A percentile compares a stretch with the other conserved stretches of the same genome.
Evolutionary conservation across 352 stramenopile genomes (phyloP).

Genomic region (Pilasporangium apinafurcum): DNA sequence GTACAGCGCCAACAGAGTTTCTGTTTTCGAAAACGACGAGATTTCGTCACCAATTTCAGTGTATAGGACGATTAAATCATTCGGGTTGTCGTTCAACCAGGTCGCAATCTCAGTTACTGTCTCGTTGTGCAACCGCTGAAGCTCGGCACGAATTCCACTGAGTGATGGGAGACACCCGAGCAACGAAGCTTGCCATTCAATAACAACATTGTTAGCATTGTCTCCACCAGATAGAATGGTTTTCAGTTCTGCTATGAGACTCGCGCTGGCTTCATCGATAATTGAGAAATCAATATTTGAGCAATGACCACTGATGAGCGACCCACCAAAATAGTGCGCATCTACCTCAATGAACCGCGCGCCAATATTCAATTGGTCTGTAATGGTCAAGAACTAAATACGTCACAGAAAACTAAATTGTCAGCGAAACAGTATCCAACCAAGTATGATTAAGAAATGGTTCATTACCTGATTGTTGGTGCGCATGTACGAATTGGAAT

Average conservation of each 20-base stretch:
- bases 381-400: conserved; percentile 49
- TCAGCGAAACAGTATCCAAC: neutral
- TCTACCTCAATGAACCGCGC: conserved; percentile 77
- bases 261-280: conserved; percentile 36
- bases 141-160: conserved; percentile 67
- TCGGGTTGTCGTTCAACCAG: conserved; percentile 49
- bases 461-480: conserved; percentile 51
- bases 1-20: conserved; percentile 44
- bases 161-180: conserved; percentile 77
- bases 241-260: conserved; percentile 23
- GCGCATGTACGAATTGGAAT: conserved; percentile 46
- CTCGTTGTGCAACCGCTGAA: conserved; percentile 41
- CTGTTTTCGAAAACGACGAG: conserved; percentile 25
- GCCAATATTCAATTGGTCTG: conserved; percentile 74
- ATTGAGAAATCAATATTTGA: conserved; percentile 50
- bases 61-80: conserved; percentile 51
- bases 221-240: conserved; percentile 27
- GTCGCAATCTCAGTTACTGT: conserved; percentile 47
- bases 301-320: conserved; percentile 75
- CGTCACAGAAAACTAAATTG: neutral
- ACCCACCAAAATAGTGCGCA: conserved; percentile 67
- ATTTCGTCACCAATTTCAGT: conserved; percentile 47
- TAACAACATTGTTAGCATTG: conserved; percentile 7
- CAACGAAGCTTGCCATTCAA: conserved; percentile 52
- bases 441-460: neutral